These are phyloP conservation scores for Globisporangium yorkense DNA, from an alignment of 352 stramenopile genomes.

Conservation along the genomic window DNA sequence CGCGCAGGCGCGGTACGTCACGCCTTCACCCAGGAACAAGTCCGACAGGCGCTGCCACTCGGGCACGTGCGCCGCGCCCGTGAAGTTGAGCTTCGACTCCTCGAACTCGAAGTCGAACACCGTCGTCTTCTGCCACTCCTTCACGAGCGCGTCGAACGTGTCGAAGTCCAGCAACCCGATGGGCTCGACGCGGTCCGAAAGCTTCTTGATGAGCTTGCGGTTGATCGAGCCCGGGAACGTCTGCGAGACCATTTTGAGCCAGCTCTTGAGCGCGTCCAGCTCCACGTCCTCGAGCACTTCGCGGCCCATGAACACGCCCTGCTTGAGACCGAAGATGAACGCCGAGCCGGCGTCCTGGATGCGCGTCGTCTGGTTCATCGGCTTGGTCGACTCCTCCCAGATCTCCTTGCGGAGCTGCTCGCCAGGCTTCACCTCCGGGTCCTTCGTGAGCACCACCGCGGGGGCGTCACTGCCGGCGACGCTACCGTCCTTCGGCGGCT, in stretches of 20 bases:
- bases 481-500: slow-evolving; percentile 24
- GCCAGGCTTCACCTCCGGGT: slow-evolving; percentile 17
- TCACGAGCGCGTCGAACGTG: slow-evolving; percentile 57
- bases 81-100: slow-evolving; percentile 48
- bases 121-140: slow-evolving; percentile 48
- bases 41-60: slow-evolving; percentile 65
- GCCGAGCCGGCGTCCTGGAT: slow-evolving; percentile 70
- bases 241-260: slow-evolving; percentile 64
- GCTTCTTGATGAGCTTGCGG: slow-evolving; percentile 48
- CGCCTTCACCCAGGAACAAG: slow-evolving; percentile 59
- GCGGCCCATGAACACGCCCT: slow-evolving; percentile 70
- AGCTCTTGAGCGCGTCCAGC: slow-evolving; percentile 71
- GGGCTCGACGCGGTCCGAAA: slow-evolving; percentile 39
- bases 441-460: not conserved
- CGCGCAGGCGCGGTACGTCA: slow-evolving; percentile 61
- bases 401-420: slow-evolving; percentile 37
- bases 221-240: slow-evolving; percentile 74
- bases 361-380: slow-evolving; percentile 71
- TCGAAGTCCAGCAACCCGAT: slow-evolving; percentile 68
- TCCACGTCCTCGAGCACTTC: slow-evolving; percentile 72
- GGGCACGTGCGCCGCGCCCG: slow-evolving; percentile 25
- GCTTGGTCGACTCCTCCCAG: slow-evolving; percentile 72
- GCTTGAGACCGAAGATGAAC: slow-evolving; percentile 77
- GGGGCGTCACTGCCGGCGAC: no score
- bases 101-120: slow-evolving; percentile 48